phyloP scores from a whole-genome alignment of 768 basidiomycete genomes.

The Grammothele lineata region DNA sequence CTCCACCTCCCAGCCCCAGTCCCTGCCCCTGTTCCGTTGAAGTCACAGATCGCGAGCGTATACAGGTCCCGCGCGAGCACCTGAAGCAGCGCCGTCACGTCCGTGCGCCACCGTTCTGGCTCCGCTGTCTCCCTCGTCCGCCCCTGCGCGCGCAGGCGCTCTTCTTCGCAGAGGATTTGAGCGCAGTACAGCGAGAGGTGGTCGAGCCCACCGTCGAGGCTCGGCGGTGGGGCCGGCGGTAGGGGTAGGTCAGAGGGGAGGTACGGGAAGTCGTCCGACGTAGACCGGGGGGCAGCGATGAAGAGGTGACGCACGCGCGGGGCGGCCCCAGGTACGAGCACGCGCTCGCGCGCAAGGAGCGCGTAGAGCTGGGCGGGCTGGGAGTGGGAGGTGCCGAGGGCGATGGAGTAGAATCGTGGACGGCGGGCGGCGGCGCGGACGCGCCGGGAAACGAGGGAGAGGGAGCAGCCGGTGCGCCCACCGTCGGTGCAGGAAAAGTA shows the following conservation, averaged over 20 bases:
- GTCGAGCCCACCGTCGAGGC: no score
- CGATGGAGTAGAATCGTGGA: conserved; percentile 22
- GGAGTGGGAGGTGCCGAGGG: conserved; percentile 13
- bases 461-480: conserved; percentile 24
- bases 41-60: neutral
- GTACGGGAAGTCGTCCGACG: no score
- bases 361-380: neutral
- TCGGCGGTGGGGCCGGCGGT: no score
- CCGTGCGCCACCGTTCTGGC: neutral
- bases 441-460: conserved; percentile 25
- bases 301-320: neutral
- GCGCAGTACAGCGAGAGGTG: no score
- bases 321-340: neutral
- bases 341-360: neutral
- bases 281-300: neutral
- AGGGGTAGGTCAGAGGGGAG: no score
- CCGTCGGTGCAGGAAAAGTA: conserved; percentile 25
- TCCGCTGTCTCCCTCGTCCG: neutral
- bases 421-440: conserved; percentile 20
- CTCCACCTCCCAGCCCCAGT: no score
- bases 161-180: no score
- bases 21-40: no score
- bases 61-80: neutral
- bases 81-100: neutral
- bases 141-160: neutral